Evolutionary conservation across 257 asterid species (phyloP), one percentile per base, ranked within the genome.

Genomic region (Ilex aquifolium): DNA sequence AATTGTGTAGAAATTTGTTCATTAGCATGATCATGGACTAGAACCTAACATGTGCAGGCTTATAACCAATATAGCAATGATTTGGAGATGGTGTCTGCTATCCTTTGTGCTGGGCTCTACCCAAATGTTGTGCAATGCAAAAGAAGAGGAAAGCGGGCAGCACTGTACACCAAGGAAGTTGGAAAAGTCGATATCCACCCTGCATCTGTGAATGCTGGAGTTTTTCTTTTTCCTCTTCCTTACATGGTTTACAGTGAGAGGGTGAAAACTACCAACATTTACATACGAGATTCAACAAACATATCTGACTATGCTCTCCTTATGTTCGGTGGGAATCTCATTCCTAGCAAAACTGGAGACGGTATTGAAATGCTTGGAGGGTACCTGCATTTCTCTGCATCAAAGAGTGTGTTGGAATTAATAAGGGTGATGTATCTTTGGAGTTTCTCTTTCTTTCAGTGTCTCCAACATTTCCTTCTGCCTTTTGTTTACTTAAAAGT

Each of bases 291-390:
- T 72, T 87, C 97, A 29, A 86, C 99, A 46, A 92, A 89, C 73
- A 87, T 89, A 74, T 89, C 99, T 0, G 97, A 89, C 75, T 92
- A 89, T 72, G 92, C 96, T 62, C 76, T 92, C 60, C 84, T 92
- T 27, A 85, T 92, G 99, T 92, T 92, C 58, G 99, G 99, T 63
- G 97, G 99, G 56, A 87, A 86, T 73, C 97, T 92, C 71, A 68
- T 70, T 75, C 93, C 92, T 21, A 77, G 88, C 82, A 71, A 78
- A 65, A 82, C 56, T 65, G 94, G 88, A 31, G 86, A 85, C 66
- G 97, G 97, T 51, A 89, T 92, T 30, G 96, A 92, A 74, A 92
- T 92, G 99, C 97, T 92, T 2, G 97, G 82, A 36, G 99, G 99
- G 50, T 92, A 89, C 77, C 97, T 92, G 64, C 96, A 87, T 73